Evolutionary conservation across 2,329 filamentous ascomycete species (phyloP).

Genomic region (Arthroderma sp.): DNA sequence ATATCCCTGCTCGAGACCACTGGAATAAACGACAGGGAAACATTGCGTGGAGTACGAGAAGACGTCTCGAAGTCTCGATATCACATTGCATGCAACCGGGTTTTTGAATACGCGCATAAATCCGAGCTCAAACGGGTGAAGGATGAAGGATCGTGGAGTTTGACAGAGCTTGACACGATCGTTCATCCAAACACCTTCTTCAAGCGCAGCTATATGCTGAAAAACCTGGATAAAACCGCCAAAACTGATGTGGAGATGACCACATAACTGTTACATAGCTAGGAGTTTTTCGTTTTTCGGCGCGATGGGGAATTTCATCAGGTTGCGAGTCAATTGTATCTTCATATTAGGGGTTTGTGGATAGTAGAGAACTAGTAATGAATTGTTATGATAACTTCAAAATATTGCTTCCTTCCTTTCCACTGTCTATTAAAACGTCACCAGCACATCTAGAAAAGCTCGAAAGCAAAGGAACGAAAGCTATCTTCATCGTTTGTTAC

Average conservation of each 20-base stretch:
- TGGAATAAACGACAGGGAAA: conserved; percentile 63
- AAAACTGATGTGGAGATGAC: conserved; percentile 45
- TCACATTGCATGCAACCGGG: conserved; percentile 91
- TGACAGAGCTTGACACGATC: conserved; percentile 79
- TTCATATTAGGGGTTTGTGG: too few relatives aligned
- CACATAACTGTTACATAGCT: conserved; percentile 9
- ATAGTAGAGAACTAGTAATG: too few relatives aligned
- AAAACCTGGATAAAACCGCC: conserved; percentile 52
- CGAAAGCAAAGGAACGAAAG: too few relatives aligned
- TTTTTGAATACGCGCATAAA: conserved; percentile 82
- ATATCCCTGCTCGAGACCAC: conserved; percentile 60
- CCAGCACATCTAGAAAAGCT: too few relatives aligned
- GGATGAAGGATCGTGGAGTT: conserved; percentile 57
- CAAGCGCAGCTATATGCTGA: conserved; percentile 81
- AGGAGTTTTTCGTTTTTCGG: too few relatives aligned
- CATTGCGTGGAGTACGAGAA: conserved; percentile 70
- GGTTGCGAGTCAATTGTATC: too few relatives aligned
- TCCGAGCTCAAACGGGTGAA: conserved; percentile 62
- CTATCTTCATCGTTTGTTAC: conserved; percentile 36
- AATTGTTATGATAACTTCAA: neutral
- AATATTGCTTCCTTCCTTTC: too few relatives aligned
- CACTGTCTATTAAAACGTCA: too few relatives aligned
- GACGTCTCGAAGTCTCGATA: conserved; percentile 81
- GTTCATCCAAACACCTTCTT: conserved; percentile 98
- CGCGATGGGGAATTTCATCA: too few relatives aligned